Evolutionary conservation across 148 eudicot species (phyloP).

Genomic region (Rhododendron simsii): DNA sequence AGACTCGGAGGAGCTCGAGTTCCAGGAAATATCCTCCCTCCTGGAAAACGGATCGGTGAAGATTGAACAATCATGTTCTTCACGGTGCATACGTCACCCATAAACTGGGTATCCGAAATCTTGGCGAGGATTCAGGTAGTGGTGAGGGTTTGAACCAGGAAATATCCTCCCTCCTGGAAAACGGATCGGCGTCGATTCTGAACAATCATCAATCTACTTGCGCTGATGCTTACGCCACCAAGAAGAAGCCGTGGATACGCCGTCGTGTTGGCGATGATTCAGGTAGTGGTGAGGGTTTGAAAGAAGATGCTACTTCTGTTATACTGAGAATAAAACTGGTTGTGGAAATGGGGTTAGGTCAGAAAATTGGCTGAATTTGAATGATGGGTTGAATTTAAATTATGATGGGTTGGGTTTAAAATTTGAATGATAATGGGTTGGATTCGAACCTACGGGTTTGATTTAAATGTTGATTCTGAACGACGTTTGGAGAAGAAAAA

Average conservation of each 20-base stretch:
- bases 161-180: slow-evolving; percentile 18
- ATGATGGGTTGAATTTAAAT: not conserved
- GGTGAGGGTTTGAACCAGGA: no score
- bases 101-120: no score
- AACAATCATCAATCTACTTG: slow-evolving; percentile 7
- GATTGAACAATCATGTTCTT: slow-evolving; percentile 15
- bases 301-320: not conserved
- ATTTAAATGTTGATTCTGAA: not conserved
- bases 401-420: not conserved
- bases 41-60: not conserved
- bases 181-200: not conserved
- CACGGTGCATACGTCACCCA: no score
- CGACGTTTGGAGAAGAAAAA: slow-evolving; percentile 8
- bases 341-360: slow-evolving; percentile 8
- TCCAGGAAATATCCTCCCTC: slow-evolving; percentile 23
- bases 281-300: slow-evolving; percentile 26
- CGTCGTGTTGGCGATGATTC: slow-evolving; percentile 31
- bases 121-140: no score
- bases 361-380: slow-evolving; percentile 11
- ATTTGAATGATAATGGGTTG: no score
- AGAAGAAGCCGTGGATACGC: slow-evolving; percentile 32
- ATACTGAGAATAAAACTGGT: not conserved
- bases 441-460: no score
- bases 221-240: slow-evolving; percentile 7
- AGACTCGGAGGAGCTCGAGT: slow-evolving; percentile 52